Base-by-base conservation (phyloP, 192 early-diverging fungal species). In the Ambispora gerdemannii region DNA sequence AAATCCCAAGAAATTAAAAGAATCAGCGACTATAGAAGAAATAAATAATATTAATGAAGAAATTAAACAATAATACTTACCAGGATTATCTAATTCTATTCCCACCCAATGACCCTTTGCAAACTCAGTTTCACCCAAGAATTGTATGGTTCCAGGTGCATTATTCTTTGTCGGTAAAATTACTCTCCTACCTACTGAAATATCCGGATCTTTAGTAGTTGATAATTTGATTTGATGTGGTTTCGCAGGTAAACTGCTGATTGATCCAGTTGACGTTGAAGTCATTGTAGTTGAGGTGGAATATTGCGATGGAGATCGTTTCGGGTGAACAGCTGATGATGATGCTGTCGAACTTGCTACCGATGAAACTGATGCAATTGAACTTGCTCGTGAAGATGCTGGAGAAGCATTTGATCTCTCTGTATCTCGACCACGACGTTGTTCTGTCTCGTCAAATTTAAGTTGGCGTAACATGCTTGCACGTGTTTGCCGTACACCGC, bases 71-170 rank as follows among this genome's bases (percentile, higher is more conserved):
- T 25, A 43, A 47, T n/a, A n/a, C 68, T 60, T 60, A 70, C 68
- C 68, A 31, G 68, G 36, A 60, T 70, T 60, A 31, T 70, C 68
- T 24, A 70, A 49, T 60, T 30, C 68, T 24, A 70, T 47, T 24
- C 68, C 68, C 15, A 70, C 68, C 68, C 68, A 70, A 10, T 56
- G 53, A 36, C 68, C 68, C 25, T 60, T 70, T 11, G 68, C 68
- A 50, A 70, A 70, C 28, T 70, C 68, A 30, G 68, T 70, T 60
- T 70, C 68, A 22, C 68, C 68, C 56, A 70, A 32, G 47, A 70
- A 70, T 30, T 70, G 68, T 58, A 70, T 70, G 49, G 24, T 43
- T 4, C 68, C 68, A 3, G 53, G 36, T 10, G 68, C 53, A 70
- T 70, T 70, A n/a, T 60, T 60, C 25, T 70, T 70, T 19, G 53